phyloP scores from a whole-genome alignment of 768 basidiomycete genomes.

The Phaffia tasmanica region DNA sequence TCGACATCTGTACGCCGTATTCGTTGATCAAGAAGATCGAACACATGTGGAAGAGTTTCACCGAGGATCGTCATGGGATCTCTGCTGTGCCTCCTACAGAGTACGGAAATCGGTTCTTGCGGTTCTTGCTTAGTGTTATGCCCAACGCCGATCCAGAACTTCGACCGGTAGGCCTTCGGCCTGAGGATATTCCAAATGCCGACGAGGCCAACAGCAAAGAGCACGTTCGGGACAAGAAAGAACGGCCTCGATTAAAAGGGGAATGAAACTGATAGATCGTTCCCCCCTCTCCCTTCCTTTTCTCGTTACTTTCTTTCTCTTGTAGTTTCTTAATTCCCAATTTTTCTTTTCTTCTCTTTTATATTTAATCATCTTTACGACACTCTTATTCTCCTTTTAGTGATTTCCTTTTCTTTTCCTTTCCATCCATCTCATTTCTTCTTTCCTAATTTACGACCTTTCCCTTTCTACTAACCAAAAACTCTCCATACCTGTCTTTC shows the following conservation, averaged over 20 bases:
- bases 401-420: neutral
- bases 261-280: constrained; percentile 37
- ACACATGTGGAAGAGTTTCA: constrained; percentile 83
- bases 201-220: constrained; percentile 12
- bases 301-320: neutral
- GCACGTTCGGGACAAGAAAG: constrained; percentile 8
- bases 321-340: constrained; percentile 9
- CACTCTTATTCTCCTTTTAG: neutral
- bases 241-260: constrained; percentile 13
- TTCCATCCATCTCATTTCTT: constrained; percentile 20
- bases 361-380: constrained; percentile 6
- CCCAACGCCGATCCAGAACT: constrained; percentile 13
- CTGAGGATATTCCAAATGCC: neutral
- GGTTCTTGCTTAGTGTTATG: constrained; percentile 38
- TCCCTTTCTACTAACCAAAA: constrained; percentile 53
- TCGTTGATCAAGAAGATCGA: constrained; percentile 64
- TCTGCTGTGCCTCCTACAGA: constrained; percentile 79
- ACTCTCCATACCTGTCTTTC: constrained; percentile 63
- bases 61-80: constrained; percentile 85
- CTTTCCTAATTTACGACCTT: constrained; percentile 39
- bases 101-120: constrained; percentile 71
- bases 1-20: constrained; percentile 94
- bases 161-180: neutral
- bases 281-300: constrained; percentile 39
- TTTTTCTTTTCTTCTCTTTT: constrained; percentile 27